phyloP scores from a whole-genome alignment of 352 stramenopile genomes.

The Globisporangium middletonii region DNA sequence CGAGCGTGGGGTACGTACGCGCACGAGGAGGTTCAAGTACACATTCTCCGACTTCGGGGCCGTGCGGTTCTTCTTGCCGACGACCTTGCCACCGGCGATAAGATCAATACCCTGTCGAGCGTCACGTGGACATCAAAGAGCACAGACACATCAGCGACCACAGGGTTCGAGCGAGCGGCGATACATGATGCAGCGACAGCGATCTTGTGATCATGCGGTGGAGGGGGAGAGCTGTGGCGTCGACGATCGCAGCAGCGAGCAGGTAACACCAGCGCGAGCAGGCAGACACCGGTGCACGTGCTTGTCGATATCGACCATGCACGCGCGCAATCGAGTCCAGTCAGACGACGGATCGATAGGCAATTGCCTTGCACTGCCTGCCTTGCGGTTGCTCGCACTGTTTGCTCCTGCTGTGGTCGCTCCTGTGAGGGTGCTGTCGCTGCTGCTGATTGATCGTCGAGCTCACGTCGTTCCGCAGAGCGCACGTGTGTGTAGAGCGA shows the following conservation, averaged over 20 bases:
- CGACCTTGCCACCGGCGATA: slow-evolving; percentile 97
- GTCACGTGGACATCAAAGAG: not conserved
- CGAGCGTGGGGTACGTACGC: slow-evolving; percentile 31
- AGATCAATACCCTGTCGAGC: slow-evolving; percentile 96
- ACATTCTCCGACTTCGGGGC: slow-evolving; percentile 99
- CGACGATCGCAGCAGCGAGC: not conserved
- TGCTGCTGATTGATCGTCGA: not conserved
- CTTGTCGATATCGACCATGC: too few species aligned
- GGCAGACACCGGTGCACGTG: too few species aligned
- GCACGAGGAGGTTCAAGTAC: slow-evolving; percentile 98
- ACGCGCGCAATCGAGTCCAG: too few species aligned
- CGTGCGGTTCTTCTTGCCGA: slow-evolving; percentile 97
- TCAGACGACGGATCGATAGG: too few species aligned
- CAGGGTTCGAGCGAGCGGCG: not conserved
- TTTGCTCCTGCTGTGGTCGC: too few species aligned
- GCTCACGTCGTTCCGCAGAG: slow-evolving; percentile 1
- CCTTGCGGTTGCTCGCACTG: too few species aligned
- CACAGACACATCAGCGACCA: slow-evolving; percentile 5
- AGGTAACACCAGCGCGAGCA: not conserved
- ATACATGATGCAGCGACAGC: not conserved
- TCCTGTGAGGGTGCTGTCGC: not conserved
- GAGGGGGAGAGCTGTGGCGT: slow-evolving; percentile 7
- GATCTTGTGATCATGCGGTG: not conserved
- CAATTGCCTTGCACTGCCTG: too few species aligned
- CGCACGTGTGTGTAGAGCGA: not conserved